A percentile compares a stretch with the other conserved stretches of the same genome.
phyloP scores from a whole-genome alignment of 768 basidiomycete genomes.

The Psilocybe azurescens region DNA sequence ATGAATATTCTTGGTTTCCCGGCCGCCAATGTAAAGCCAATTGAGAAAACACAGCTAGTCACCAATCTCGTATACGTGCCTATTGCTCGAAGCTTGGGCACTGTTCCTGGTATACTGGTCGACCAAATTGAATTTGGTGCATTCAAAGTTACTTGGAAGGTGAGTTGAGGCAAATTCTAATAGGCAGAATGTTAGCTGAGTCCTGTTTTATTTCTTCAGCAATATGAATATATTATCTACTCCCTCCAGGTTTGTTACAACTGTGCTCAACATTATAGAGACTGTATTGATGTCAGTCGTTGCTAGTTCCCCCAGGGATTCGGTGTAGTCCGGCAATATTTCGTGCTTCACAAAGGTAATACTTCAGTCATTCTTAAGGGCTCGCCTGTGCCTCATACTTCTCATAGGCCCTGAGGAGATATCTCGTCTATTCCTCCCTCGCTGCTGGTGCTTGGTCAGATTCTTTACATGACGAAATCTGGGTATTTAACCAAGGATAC shows the following conservation, averaged over 20 bases:
- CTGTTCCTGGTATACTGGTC: slow-evolving; percentile 54
- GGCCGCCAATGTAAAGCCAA: slow-evolving; percentile 45
- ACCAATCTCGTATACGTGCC: slow-evolving; percentile 55
- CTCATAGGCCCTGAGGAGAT: slow-evolving; percentile 50
- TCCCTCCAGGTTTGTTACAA: slow-evolving; percentile 46
- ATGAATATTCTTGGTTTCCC: slow-evolving; percentile 59
- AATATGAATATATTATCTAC: slow-evolving; percentile 62
- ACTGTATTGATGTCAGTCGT: background rate
- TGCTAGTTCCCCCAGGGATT: slow-evolving; percentile 38
- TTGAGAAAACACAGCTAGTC: slow-evolving; percentile 55
- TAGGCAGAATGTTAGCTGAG: background rate
- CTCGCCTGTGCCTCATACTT: background rate
- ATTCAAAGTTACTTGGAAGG: slow-evolving; percentile 65
- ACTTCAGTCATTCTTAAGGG: background rate
- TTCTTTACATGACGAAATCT: slow-evolving; percentile 69
- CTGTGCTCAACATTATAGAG: too few relatives aligned
- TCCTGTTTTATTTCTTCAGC: slow-evolving; percentile 35
- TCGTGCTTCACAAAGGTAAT: slow-evolving; percentile 65
- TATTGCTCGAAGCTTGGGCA: slow-evolving; percentile 43
- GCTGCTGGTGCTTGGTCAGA: slow-evolving; percentile 56
- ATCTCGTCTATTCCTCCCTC: slow-evolving; percentile 53
- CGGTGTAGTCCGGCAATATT: slow-evolving; percentile 37
- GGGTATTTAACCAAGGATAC: slow-evolving; percentile 74
- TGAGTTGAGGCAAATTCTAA: slow-evolving; percentile 31
- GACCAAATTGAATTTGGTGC: slow-evolving; percentile 58